phyloP scores from a whole-genome alignment of 2,329 filamentous ascomycete species.

The Rutstroemia sp. region DNA sequence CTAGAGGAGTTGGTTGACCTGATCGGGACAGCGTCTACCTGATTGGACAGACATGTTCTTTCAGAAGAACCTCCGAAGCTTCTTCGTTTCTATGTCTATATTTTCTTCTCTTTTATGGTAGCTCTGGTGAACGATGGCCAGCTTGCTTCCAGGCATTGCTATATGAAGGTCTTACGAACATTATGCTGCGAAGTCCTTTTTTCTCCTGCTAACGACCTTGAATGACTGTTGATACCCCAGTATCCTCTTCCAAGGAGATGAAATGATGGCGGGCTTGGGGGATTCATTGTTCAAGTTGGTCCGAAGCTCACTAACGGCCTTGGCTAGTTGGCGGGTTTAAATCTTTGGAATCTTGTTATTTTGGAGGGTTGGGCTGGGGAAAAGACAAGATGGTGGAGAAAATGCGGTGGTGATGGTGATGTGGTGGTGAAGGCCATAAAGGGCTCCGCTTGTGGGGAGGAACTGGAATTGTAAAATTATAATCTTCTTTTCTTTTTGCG shows the following conservation, averaged over 20 bases:
- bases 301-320: conserved; percentile 12
- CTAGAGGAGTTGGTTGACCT: conserved; percentile 17
- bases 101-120: conserved; percentile 3
- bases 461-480: conserved; percentile 28
- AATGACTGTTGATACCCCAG: background rate
- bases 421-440: background rate
- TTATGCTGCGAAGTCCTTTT: conserved; percentile 1
- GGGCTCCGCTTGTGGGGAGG: conserved; percentile 13
- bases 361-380: background rate
- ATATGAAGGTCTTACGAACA: conserved; percentile 8
- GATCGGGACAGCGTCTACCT: conserved; percentile 8
- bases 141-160: conserved; percentile 3
- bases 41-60: background rate
- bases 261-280: conserved; percentile 3
- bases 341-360: conserved; percentile 1
- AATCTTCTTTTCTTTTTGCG: conserved; percentile 19
- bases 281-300: background rate
- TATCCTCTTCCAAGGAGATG: background rate
- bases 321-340: conserved; percentile 20
- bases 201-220: background rate
- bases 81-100: conserved; percentile 8
- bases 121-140: conserved; percentile 6
- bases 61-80: conserved; percentile 6
- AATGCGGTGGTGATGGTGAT: background rate
- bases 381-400: background rate